Percentiles rank a stretch among this genome's conserved stretches.
Evolutionary conservation across 129 eudicot species (phyloP).

Genomic region (Centrapalus pauciflorus): DNA sequence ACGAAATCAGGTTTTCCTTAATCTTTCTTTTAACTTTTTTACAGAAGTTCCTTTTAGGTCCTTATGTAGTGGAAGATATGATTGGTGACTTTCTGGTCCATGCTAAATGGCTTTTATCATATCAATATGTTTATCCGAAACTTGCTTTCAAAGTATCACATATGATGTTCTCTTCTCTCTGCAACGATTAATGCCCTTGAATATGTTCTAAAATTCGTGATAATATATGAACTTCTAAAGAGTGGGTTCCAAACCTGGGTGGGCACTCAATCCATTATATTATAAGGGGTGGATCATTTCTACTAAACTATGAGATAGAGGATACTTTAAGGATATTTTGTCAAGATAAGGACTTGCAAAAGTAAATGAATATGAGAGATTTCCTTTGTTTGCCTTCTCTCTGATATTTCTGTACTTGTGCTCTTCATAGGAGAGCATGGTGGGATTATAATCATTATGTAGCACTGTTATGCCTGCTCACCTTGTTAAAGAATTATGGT

Average conservation of each 20-base stretch:
- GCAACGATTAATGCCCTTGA: neutral
- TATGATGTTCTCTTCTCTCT: neutral
- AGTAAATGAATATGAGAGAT: no score
- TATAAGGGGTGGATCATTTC: neutral
- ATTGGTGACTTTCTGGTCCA: neutral
- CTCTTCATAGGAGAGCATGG: neutral
- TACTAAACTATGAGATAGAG: no score
- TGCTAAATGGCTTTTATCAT: neutral
- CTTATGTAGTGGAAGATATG: neutral
- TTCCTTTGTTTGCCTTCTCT: neutral
- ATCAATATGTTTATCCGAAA: neutral
- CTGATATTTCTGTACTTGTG: neutral
- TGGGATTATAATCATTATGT: neutral
- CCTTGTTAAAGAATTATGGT: neutral
- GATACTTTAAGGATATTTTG: neutral
- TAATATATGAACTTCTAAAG: no score
- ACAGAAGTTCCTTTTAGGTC: neutral
- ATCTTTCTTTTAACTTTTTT: neutral
- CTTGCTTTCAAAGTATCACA: neutral
- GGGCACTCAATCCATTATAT: no score
- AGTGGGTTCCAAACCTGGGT: no score
- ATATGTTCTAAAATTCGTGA: neutral
- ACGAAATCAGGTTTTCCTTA: constrained; percentile 77
- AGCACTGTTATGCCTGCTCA: neutral
- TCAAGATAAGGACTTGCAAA: neutral